phyloP scores from a whole-genome alignment of 2,329 filamentous ascomycete species.

The Allantophomopsis lycopodina region DNA sequence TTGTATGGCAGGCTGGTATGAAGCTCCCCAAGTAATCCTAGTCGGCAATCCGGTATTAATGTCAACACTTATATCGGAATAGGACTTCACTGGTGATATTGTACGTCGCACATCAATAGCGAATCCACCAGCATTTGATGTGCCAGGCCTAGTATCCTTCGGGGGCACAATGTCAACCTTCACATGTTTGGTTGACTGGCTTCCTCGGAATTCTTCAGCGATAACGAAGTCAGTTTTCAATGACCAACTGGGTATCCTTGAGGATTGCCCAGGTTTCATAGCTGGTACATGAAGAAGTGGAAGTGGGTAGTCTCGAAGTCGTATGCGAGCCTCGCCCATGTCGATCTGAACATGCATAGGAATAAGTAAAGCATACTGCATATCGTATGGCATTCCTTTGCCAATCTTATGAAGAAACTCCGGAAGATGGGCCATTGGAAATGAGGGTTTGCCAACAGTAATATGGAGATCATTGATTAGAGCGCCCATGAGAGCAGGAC shows the following conservation, averaged over 20 bases:
- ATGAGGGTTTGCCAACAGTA: constrained; percentile 82
- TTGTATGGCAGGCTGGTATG: constrained; percentile 94
- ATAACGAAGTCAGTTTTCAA: constrained; percentile 88
- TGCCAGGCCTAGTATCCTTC: constrained; percentile 35
- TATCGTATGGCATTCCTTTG: constrained; percentile 92
- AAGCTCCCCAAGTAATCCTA: constrained; percentile 91
- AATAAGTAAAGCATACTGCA: constrained; percentile 77
- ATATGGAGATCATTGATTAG: constrained; percentile 77
- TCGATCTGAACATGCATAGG: constrained; percentile 83
- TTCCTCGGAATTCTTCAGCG: constrained; percentile 79
- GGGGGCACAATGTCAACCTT: constrained; percentile 75
- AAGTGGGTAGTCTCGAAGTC: constrained; percentile 83
- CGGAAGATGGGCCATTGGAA: constrained; percentile 68
- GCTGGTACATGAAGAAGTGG: constrained; percentile 83
- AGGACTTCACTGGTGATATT: constrained; percentile 90
- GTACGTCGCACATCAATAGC: constrained; percentile 79
- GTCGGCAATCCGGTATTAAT: constrained; percentile 91
- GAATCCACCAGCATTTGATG: constrained; percentile 50
- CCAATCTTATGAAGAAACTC: constrained; percentile 78
- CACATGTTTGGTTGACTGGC: constrained; percentile 67
- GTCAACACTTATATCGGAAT: constrained; percentile 81
- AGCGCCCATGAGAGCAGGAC: constrained; percentile 71
- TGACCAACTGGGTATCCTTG: constrained; percentile 67
- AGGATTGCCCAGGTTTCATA: constrained; percentile 66
- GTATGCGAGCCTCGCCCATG: constrained; percentile 81